Evolutionary conservation across 78 protist genomes (phyloP).

Genomic region (Diacronema lutheri): DNA sequence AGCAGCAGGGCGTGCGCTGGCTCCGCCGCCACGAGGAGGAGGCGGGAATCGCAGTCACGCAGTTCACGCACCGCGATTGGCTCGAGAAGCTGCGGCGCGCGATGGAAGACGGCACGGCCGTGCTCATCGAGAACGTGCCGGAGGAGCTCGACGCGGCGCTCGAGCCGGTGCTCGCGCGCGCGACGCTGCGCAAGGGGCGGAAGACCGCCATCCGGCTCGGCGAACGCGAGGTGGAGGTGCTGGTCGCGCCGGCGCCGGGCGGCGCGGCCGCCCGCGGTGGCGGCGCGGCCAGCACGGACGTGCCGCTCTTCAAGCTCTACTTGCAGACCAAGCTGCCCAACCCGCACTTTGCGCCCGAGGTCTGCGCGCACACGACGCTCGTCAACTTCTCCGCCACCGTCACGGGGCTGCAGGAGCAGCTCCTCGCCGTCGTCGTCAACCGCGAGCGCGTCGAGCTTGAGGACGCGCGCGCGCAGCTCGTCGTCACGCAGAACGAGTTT

Average conservation of each 20-base stretch:
- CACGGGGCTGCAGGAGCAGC: constrained; percentile 90
- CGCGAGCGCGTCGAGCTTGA: constrained; percentile 84
- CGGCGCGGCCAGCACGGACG: background rate
- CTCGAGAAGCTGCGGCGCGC: constrained; percentile 49
- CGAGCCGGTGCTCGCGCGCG: constrained; percentile 47
- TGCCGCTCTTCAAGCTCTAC: constrained; percentile 59
- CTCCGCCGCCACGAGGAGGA: constrained; percentile 19
- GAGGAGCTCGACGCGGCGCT: constrained; percentile 70
- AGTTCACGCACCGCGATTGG: background rate
- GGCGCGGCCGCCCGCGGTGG: no score
- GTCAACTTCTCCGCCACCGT: constrained; percentile 84
- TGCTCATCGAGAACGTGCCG: constrained; percentile 58
- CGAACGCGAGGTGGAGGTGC: constrained; percentile 57
- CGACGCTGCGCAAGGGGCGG: constrained; percentile 30
- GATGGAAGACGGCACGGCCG: constrained; percentile 44
- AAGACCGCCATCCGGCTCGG: constrained; percentile 46
- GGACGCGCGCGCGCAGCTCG: constrained; percentile 44
- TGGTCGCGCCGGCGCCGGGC: no score
- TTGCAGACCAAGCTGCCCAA: constrained; percentile 78
- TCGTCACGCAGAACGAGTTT: constrained; percentile 68
- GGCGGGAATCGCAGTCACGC: background rate
- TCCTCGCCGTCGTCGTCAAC: constrained; percentile 82
- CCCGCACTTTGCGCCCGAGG: constrained; percentile 87
- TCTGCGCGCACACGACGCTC: constrained; percentile 68
- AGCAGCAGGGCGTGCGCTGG: constrained; percentile 73